Evolutionary conservation across 176 grass and related monocot genomes (phyloP).

Genomic region (maize (Zea mays)): DNA sequence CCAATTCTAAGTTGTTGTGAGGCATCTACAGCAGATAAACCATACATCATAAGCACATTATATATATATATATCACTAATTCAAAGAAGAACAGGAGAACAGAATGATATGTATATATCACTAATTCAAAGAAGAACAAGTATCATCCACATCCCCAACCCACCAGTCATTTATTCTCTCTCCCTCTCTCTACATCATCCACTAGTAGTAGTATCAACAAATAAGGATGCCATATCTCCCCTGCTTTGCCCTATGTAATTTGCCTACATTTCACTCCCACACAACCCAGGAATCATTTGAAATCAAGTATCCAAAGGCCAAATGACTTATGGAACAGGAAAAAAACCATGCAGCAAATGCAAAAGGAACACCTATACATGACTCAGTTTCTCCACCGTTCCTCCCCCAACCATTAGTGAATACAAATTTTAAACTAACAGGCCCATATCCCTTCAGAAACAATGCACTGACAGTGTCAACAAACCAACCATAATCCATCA

Average conservation of each 20-base stretch:
- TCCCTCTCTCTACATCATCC: neutral
- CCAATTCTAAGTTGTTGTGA: no score
- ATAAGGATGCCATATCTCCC: neutral
- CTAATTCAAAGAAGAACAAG: no score
- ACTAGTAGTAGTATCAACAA: conserved; percentile 3
- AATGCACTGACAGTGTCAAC: neutral
- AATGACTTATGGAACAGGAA: neutral
- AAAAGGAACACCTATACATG: neutral
- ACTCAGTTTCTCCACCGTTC: neutral
- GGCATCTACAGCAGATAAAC: no score
- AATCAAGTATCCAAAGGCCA: no score
- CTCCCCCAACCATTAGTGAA: neutral
- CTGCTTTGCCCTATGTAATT: neutral
- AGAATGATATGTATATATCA: no score
- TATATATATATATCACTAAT: no score
- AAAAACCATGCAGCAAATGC: neutral
- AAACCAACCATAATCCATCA: neutral
- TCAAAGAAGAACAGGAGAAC: no score
- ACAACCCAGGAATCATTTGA: neutral
- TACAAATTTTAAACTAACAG: neutral
- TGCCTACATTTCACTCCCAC: neutral
- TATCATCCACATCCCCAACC: no score
- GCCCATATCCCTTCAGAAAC: neutral
- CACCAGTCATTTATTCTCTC: neutral
- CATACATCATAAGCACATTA: no score